Conservation (phyloP, 805 yeast species). For the Schizosaccharomyces pombe region DNA sequence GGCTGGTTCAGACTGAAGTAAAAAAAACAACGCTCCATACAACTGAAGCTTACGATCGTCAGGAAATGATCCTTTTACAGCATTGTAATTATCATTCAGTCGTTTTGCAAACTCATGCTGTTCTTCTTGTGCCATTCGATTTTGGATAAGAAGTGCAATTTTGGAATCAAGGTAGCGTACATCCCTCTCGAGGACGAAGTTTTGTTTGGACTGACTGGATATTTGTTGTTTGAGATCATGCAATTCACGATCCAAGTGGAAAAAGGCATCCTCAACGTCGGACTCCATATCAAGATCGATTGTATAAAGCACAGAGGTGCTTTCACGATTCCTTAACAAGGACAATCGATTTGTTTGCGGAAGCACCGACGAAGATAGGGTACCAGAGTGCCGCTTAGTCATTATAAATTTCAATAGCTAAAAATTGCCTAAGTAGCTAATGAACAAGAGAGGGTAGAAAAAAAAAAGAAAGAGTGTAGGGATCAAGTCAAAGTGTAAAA, state of each 20-base stretch:
- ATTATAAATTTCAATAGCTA: no score
- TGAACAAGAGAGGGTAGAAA: no score
- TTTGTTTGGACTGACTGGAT: conserved; percentile 17
- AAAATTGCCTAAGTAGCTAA: no score
- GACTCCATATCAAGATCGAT: conserved; percentile 17
- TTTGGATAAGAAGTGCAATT: conserved; percentile 19
- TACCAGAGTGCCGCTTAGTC: background rate
- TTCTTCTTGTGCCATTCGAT: conserved; percentile 18
- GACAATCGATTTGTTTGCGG: background rate
- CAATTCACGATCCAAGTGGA: conserved; percentile 15
- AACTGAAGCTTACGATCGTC: conserved; percentile 12
- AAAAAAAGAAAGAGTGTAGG: no score
- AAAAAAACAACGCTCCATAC: conserved; percentile 17
- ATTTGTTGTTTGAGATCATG: conserved; percentile 16
- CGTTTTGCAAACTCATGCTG: conserved; percentile 17
- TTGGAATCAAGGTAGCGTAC: conserved; percentile 19
- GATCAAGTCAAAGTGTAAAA: no score
- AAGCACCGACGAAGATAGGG: background rate
- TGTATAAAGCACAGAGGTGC: conserved; percentile 17
- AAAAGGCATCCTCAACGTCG: conserved; percentile 17
- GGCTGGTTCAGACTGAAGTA: conserved; percentile 19
- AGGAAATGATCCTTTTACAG: conserved; percentile 12
- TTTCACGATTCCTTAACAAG: conserved; percentile 4
- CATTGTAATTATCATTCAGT: conserved; percentile 11
- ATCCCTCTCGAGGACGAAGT: conserved; percentile 18